Conservation (phyloP, 176 grass and related monocot species). For the Oryza coarctata region DNA sequence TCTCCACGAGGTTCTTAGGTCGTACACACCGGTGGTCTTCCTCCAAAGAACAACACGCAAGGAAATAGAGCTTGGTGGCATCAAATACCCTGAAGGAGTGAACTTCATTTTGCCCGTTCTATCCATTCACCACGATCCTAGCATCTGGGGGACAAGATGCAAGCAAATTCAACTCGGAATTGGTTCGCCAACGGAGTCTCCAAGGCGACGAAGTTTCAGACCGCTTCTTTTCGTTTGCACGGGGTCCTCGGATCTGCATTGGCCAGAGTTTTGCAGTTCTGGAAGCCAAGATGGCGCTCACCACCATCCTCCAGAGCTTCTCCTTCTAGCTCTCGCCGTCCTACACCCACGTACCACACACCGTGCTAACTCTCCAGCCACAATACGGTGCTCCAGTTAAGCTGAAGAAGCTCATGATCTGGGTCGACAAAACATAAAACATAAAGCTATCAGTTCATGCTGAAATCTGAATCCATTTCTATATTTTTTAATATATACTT, state of each 20-base stretch:
- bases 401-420: slow-evolving; percentile 41
- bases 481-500: too few species aligned
- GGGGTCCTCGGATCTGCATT: slow-evolving; percentile 64
- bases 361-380: slow-evolving; percentile 54
- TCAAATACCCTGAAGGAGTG: slow-evolving; percentile 59
- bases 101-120: slow-evolving; percentile 38
- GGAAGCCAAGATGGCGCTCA: slow-evolving; percentile 62
- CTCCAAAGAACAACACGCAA: slow-evolving; percentile 47
- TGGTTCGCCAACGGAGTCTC: slow-evolving; percentile 68
- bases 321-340: slow-evolving; percentile 58
- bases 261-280: slow-evolving; percentile 67
- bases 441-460: neutral
- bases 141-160: slow-evolving; percentile 65
- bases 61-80: slow-evolving; percentile 46
- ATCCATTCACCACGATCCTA: slow-evolving; percentile 54
- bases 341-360: slow-evolving; percentile 60
- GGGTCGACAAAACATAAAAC: too few species aligned
- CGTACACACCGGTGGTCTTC: slow-evolving; percentile 46
- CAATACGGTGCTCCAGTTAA: slow-evolving; percentile 63
- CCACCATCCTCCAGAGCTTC: slow-evolving; percentile 66
- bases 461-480: neutral
- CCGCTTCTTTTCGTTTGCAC: slow-evolving; percentile 64
- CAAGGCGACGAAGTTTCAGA: slow-evolving; percentile 47
- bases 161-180: slow-evolving; percentile 64
- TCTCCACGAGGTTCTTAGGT: slow-evolving; percentile 63